A percentile compares a stretch with the other conserved stretches of the same genome.
phyloP scores from a whole-genome alignment of 805 yeast genomes.

The Yarrowia sp. region DNA sequence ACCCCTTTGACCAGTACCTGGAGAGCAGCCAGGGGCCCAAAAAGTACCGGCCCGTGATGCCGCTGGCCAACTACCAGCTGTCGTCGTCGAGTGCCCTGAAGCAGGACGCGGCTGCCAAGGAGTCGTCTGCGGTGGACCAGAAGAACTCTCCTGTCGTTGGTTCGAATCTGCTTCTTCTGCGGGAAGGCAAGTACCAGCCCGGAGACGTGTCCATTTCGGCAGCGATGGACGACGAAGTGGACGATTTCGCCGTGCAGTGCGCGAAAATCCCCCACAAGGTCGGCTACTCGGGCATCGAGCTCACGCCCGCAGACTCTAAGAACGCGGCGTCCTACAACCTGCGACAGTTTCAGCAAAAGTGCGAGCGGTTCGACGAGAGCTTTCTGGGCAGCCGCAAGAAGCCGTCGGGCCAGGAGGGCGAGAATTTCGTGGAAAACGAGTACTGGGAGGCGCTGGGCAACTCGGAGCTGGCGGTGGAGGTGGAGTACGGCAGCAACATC shows the following conservation, averaged over 20 bases:
- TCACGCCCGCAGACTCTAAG: slow-evolving; percentile 48
- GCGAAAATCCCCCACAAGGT: slow-evolving; percentile 6
- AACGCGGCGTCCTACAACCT: slow-evolving; percentile 61
- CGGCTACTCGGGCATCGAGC: slow-evolving; percentile 24
- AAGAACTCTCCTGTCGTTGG: slow-evolving; percentile 19
- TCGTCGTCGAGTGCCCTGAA: background rate
- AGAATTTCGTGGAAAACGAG: slow-evolving; percentile 60
- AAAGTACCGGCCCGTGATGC: slow-evolving; percentile 35
- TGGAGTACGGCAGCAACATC: slow-evolving; percentile 85
- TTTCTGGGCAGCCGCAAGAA: slow-evolving; percentile 38
- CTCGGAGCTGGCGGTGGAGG: slow-evolving; percentile 59
- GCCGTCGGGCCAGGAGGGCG: slow-evolving; percentile 37
- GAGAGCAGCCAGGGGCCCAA: slow-evolving; percentile 14
- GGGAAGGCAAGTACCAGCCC: slow-evolving; percentile 30
- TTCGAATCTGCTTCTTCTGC: background rate
- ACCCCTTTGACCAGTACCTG: slow-evolving; percentile 44
- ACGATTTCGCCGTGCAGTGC: slow-evolving; percentile 18
- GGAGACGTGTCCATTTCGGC: background rate
- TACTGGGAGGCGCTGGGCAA: slow-evolving; percentile 68
- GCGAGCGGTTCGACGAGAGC: slow-evolving; percentile 52
- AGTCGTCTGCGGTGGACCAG: background rate
- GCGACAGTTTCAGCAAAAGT: slow-evolving; percentile 65
- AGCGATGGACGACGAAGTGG: slow-evolving; percentile 9
- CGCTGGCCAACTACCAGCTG: slow-evolving; percentile 28
- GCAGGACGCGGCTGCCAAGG: background rate